A percentile compares a stretch with the other conserved stretches of the same genome.
These are phyloP conservation scores for Coemansia sp. DNA, from an alignment of 192 early-diverging fungal genomes.

Conservation along the genomic window DNA sequence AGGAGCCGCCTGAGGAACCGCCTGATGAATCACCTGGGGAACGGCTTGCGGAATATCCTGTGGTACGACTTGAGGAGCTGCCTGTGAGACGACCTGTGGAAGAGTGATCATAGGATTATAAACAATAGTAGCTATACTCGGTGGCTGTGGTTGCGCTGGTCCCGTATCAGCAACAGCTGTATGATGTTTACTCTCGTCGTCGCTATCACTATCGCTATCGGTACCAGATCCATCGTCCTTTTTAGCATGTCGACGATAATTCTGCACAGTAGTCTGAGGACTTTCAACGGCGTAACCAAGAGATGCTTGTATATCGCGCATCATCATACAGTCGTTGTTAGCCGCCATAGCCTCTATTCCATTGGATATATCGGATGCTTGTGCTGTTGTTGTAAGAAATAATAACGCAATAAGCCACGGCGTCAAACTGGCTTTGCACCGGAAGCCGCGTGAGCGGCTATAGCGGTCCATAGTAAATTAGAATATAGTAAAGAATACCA, in stretches of 20 bases:
- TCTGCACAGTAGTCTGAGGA: not conserved
- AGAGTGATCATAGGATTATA: not conserved
- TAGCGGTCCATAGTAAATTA: no score
- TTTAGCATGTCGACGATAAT: not conserved
- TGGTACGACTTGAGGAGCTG: no score
- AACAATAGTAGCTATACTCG: not conserved
- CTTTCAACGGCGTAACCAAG: not conserved
- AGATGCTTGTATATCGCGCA: not conserved
- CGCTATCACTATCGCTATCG: constrained; percentile 28
- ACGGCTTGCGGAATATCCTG: no score
- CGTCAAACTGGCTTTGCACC: constrained; percentile 14
- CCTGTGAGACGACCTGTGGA: not conserved
- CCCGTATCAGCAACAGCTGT: not conserved
- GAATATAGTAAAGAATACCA: no score
- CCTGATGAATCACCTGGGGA: no score
- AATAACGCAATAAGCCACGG: constrained; percentile 18
- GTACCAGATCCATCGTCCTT: constrained; percentile 10
- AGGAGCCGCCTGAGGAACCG: no score
- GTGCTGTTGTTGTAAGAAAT: not conserved
- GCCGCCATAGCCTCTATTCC: not conserved
- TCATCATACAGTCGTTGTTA: not conserved
- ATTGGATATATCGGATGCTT: not conserved
- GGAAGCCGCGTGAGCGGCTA: not conserved
- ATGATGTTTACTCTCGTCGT: constrained; percentile 2
- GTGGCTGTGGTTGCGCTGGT: not conserved